Evolutionary conservation across 257 asterid genomes (phyloP), one percentile per base, ranked within the genome.

Genomic region (Vinca minor): DNA sequence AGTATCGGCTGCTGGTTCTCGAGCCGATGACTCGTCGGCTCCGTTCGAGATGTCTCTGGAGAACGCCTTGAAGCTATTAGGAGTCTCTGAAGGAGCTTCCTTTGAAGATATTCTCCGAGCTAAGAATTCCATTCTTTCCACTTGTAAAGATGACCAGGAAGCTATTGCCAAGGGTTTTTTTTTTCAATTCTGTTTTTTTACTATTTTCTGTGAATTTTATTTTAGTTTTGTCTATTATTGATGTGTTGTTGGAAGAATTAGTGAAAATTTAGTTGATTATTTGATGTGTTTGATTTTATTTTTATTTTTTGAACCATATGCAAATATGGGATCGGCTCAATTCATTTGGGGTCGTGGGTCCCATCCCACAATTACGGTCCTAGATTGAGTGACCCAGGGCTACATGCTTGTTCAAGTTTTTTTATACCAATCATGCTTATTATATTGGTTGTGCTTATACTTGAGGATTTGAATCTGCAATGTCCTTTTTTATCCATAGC

Each of bases 21-120:
- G 96, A 66, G 99, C 99, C 28, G 99, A 93, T 17, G 99, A 93
- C 75, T 83, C 95, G n/a, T 83, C 95, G n/a, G 94, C 82, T 71
- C 85, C 93, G 42, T 93, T 69, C 70, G 99, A 93, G 84, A 93
- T 93, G 99, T 84, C 99, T 6, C 81, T 90, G 63, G 99, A 93
- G 88, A 89, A 64, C 81, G 99, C 99, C 23, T 81, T 89, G 69
- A 86, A 86, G 68, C 76, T 93, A 23, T 68, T 93, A 73, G 99
- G 99, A 31, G 87, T 93, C 1, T 74, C 95, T 0, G 95, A 87
- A 66, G 97, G 97, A 11, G 96, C 99, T 18, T 82, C 95, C 4
- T 93, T 93, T 59, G 99, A 93, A 48, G 99, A 93, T 69, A 87
- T 93, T 76, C 88, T 93, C 64, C 81, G 95, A 32, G 99, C 99